Evolutionary conservation across 768 basidiomycete species (phyloP).

Genomic region (Auriscalpium orientale): DNA sequence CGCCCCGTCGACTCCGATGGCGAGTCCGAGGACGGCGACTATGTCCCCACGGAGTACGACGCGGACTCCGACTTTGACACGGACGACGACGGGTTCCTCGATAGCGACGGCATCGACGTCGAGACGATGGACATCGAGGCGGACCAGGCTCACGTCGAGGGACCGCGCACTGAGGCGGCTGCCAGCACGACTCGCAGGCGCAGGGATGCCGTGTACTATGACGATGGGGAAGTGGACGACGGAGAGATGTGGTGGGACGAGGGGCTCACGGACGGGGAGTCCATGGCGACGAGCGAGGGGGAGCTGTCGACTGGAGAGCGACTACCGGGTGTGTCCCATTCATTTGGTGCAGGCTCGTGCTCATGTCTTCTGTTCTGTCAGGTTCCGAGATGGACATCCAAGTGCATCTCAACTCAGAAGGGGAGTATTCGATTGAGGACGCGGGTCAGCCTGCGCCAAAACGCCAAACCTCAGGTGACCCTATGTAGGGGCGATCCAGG

Average conservation of each 20-base stretch:
- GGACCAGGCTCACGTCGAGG: slow-evolving; percentile 21
- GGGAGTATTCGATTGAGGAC: slow-evolving; percentile 8
- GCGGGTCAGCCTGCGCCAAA: neutral
- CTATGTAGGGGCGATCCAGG: too few species aligned
- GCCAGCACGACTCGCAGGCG: neutral
- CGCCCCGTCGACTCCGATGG: slow-evolving; percentile 47
- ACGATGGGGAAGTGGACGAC: slow-evolving; percentile 6
- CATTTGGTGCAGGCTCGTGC: neutral
- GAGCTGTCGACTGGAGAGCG: slow-evolving; percentile 6
- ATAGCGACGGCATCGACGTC: slow-evolving; percentile 16
- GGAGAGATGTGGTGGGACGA: slow-evolving; percentile 7
- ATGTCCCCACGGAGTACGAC: slow-evolving; percentile 48
- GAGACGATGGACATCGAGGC: slow-evolving; percentile 17
- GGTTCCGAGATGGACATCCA: slow-evolving; percentile 7
- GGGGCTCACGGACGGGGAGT: slow-evolving; percentile 15
- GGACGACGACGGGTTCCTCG: slow-evolving; percentile 19
- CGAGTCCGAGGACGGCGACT: slow-evolving; percentile 65
- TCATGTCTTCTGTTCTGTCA: neutral
- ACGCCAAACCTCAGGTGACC: neutral
- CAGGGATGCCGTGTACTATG: neutral
- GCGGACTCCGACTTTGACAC: slow-evolving; percentile 25
- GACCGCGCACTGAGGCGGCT: slow-evolving; percentile 33
- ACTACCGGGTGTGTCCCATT: slow-evolving; percentile 2
- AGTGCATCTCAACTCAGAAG: slow-evolving; percentile 12
- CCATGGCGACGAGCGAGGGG: slow-evolving; percentile 15